Conservation (phyloP, 1,139 yeast species). For the Yamadazyma oceani region DNA sequence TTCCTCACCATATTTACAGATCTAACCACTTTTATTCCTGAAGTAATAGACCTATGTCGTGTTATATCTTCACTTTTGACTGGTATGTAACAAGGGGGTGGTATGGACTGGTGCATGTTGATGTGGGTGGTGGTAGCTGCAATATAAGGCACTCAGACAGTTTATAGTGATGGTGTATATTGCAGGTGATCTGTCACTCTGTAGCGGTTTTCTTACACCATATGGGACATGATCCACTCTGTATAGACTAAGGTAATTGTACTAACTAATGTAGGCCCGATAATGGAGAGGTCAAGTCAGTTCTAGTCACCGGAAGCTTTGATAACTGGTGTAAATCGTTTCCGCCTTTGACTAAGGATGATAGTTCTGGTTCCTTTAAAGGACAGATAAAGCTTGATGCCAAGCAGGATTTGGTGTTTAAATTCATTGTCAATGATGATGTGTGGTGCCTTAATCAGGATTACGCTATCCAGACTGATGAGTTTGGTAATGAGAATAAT, state of each 20-base stretch:
- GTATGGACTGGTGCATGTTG: not conserved
- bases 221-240: too few species aligned
- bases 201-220: too few species aligned
- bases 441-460: slow-evolving; percentile 33
- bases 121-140: not conserved
- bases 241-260: too few species aligned
- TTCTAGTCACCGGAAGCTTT: slow-evolving; percentile 44
- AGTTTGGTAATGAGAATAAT: slow-evolving; percentile 41
- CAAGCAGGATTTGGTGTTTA: slow-evolving; percentile 28
- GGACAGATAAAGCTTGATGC: slow-evolving; percentile 21
- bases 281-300: slow-evolving; percentile 19
- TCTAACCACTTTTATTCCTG: not conserved
- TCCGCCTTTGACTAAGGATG: slow-evolving; percentile 18
- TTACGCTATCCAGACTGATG: slow-evolving; percentile 31
- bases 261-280: slow-evolving; percentile 14
- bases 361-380: slow-evolving; percentile 13
- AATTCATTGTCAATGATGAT: slow-evolving; percentile 37
- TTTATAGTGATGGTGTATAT: too few species aligned
- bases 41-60: slow-evolving; percentile 13
- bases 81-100: slow-evolving; percentile 19
- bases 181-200: too few species aligned
- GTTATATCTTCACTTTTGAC: slow-evolving; percentile 20
- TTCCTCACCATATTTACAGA: too few species aligned
- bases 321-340: slow-evolving; percentile 38
- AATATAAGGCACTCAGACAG: not conserved